Percentiles rank a stretch among this genome's conserved stretches.
Conservation (phyloP, 2,329 filamentous ascomycete species). For the Coniochaeta sp. region DNA sequence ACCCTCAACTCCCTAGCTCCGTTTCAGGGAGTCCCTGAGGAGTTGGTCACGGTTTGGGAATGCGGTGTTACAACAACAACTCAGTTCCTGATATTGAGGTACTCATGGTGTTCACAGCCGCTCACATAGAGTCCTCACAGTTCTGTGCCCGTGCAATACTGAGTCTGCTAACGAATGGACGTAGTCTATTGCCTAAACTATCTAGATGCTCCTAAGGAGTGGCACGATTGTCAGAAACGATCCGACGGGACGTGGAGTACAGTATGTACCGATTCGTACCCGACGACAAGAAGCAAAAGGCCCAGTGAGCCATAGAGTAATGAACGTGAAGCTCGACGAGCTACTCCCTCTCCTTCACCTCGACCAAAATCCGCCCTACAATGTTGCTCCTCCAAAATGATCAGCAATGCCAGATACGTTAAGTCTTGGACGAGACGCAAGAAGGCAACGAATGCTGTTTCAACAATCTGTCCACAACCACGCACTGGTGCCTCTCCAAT, state of each 20-base stretch:
- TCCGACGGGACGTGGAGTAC: neutral
- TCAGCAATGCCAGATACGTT: neutral
- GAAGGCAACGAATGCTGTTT: neutral
- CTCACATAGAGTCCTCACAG: neutral
- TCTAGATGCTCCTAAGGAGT: neutral
- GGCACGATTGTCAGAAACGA: neutral
- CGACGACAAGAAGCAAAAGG: neutral
- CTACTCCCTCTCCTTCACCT: neutral
- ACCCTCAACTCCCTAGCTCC: neutral
- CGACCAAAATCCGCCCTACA: neutral
- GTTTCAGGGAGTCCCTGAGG: too few relatives aligned
- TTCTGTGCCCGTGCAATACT: too few relatives aligned
- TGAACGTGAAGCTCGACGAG: neutral
- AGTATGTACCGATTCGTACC: neutral
- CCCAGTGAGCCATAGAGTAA: neutral
- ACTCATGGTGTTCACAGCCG: neutral
- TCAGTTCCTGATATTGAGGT: too few relatives aligned
- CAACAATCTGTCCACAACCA: neutral
- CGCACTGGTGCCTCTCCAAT: neutral
- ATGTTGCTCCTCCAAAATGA: neutral
- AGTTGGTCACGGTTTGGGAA: neutral
- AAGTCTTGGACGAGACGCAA: neutral
- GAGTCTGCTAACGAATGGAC: neutral
- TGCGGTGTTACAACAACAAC: neutral
- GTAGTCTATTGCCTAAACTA: neutral